phyloP scores from a whole-genome alignment of 2,329 filamentous ascomycete species.

The Hymenoscyphus repandus region DNA sequence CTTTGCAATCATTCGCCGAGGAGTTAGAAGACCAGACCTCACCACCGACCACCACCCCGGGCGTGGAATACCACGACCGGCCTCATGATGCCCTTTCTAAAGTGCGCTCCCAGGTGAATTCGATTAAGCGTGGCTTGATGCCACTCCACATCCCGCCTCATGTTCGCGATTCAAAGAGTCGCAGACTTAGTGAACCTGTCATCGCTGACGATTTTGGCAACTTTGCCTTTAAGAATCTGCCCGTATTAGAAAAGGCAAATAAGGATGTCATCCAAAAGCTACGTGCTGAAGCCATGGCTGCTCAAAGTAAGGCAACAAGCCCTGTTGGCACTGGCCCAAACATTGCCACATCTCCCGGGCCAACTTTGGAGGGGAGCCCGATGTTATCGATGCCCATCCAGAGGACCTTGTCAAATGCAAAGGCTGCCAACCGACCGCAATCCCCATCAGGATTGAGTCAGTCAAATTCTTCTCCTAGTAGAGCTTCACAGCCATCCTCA shows the following conservation, averaged over 20 bases:
- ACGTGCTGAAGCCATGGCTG: constrained; percentile 78
- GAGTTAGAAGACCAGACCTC: constrained; percentile 88
- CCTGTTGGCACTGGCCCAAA: constrained; percentile 16
- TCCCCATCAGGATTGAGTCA: constrained; percentile 81
- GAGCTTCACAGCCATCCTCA: constrained; percentile 77
- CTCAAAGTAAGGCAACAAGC: constrained; percentile 46
- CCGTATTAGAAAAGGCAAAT: constrained; percentile 94
- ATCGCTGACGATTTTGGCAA: constrained; percentile 89
- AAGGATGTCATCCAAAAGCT: constrained; percentile 98
- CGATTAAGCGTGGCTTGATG: constrained; percentile 87
- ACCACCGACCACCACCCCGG: constrained; percentile 63
- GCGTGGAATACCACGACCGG: constrained; percentile 76
- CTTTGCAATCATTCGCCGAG: constrained; percentile 84
- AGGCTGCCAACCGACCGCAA: constrained; percentile 69
- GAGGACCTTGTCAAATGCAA: constrained; percentile 76
- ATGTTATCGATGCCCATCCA: constrained; percentile 75
- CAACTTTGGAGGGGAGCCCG: constrained; percentile 78
- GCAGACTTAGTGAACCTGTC: constrained; percentile 85
- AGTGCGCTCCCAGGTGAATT: constrained; percentile 80
- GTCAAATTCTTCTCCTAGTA: constrained; percentile 78
- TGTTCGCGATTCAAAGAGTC: constrained; percentile 82
- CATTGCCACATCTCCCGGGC: constrained; percentile 50
- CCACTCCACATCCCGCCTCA: constrained; percentile 95
- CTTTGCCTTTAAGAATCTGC: constrained; percentile 95
- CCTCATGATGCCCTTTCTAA: constrained; percentile 92